Evolutionary conservation across 1,139 yeast species (phyloP).

Genomic region (Fermentozyma sake): DNA sequence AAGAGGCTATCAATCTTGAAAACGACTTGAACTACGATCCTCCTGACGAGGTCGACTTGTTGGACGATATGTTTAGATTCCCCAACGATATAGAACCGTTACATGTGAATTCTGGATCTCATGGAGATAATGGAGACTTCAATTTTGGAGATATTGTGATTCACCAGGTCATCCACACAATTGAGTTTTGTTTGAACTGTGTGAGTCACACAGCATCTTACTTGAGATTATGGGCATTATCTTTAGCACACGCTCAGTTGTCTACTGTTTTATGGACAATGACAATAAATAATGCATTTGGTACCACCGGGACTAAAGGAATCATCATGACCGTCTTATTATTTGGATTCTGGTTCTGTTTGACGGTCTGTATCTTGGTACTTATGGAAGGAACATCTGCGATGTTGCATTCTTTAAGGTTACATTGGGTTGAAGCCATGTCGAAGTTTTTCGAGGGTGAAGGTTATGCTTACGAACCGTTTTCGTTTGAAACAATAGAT

Average conservation of each 20-base stretch:
- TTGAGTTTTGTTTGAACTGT: slow-evolving; percentile 95
- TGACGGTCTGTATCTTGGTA: slow-evolving; percentile 87
- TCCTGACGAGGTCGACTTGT: slow-evolving; percentile 29
- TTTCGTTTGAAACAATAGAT: slow-evolving; percentile 19
- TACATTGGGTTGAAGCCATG: slow-evolving; percentile 99
- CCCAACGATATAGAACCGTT: slow-evolving; percentile 49
- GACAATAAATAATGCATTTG: slow-evolving; percentile 87
- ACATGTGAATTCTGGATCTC: slow-evolving; percentile 19
- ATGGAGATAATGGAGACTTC: slow-evolving; percentile 44
- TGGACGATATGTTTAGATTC: slow-evolving; percentile 29
- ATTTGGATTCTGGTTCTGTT: slow-evolving; percentile 92
- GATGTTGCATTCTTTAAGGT: slow-evolving; percentile 92
- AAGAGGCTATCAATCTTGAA: slow-evolving; percentile 29
- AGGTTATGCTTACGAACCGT: slow-evolving; percentile 85
- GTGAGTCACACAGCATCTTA: slow-evolving; percentile 98
- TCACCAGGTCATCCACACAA: slow-evolving; percentile 97
- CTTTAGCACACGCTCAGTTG: slow-evolving; percentile 94
- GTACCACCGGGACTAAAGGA: slow-evolving; percentile 62
- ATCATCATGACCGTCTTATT: slow-evolving; percentile 67
- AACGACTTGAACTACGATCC: slow-evolving; percentile 13
- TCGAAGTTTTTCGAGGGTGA: slow-evolving; percentile 96
- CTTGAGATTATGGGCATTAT: slow-evolving; percentile 93
- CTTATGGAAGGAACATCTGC: slow-evolving; percentile 99
- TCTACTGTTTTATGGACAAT: slow-evolving; percentile 93
- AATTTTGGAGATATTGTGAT: slow-evolving; percentile 91